These are phyloP conservation scores for Penicillium manginii DNA, from an alignment of 495 filamentous ascomycete genomes.

Conservation along the genomic window DNA sequence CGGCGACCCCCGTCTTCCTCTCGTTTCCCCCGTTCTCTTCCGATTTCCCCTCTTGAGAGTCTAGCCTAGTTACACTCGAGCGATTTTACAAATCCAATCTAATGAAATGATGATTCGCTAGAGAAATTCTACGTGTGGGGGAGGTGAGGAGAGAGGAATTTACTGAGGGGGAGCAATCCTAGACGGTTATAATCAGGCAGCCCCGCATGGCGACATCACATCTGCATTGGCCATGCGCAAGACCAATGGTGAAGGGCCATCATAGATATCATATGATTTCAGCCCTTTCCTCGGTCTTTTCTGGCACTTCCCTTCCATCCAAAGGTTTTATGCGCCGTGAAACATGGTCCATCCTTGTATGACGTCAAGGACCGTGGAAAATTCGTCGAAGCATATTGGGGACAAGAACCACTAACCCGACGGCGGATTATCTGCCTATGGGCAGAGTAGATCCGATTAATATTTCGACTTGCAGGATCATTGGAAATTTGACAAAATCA, in stretches of 20 bases:
- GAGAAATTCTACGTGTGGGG: background rate
- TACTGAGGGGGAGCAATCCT: background rate
- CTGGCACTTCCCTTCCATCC: background rate
- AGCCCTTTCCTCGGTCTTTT: background rate
- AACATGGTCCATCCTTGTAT: background rate
- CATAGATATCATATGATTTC: background rate
- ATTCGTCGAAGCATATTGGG: no score
- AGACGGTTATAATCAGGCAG: background rate
- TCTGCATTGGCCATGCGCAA: background rate
- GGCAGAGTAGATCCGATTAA: no score
- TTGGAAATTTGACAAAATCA: no score
- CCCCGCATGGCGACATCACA: background rate
- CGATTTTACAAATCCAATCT: conserved; percentile 1
- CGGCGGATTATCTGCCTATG: no score
- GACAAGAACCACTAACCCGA: no score
- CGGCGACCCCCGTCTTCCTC: conserved; percentile 9
- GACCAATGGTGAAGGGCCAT: background rate
- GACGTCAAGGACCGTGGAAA: background rate
- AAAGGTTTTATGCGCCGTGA: background rate
- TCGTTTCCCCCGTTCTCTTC: background rate
- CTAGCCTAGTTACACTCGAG: background rate
- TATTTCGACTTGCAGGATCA: no score
- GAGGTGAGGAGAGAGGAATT: background rate
- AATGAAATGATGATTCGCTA: background rate
- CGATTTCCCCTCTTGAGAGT: conserved; percentile 2